Percentiles rank a stretch among this genome's conserved stretches.
These are phyloP conservation scores for Phlegmacium glaucopus DNA, from an alignment of 768 basidiomycete species.

Conservation along the genomic window DNA sequence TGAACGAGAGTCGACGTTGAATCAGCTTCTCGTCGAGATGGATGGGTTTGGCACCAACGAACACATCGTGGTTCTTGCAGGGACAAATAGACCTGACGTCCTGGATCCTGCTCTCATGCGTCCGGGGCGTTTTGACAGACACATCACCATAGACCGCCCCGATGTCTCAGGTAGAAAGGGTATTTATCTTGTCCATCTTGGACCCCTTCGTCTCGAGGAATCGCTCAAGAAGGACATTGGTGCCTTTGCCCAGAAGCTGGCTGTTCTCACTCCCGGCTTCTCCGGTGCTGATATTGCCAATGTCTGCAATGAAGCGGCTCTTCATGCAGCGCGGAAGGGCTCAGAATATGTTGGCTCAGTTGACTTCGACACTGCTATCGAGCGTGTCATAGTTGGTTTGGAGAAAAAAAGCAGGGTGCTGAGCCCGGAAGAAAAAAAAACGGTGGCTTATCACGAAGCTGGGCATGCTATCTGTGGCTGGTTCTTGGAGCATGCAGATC, in stretches of 20 bases:
- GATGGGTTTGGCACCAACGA: slow-evolving; percentile 98
- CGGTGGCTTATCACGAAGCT: slow-evolving; percentile 98
- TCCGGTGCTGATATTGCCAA: slow-evolving; percentile 99
- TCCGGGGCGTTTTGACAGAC: slow-evolving; percentile 96
- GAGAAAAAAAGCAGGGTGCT: slow-evolving; percentile 95
- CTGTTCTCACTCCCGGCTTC: slow-evolving; percentile 95
- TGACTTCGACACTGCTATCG: slow-evolving; percentile 97
- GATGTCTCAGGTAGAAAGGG: slow-evolving; percentile 92
- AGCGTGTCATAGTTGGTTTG: slow-evolving; percentile 94
- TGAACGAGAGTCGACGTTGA: slow-evolving; percentile 95
- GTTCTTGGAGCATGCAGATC: slow-evolving; percentile 98
- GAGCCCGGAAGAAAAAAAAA: slow-evolving; percentile 95
- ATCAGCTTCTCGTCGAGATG: slow-evolving; percentile 98
- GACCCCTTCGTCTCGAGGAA: slow-evolving; percentile 69
- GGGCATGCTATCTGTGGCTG: slow-evolving; percentile 98
- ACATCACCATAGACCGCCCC: slow-evolving; percentile 92
- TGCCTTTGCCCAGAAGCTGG: slow-evolving; percentile 84
- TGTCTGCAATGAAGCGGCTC: slow-evolving; percentile 96
- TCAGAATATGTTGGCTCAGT: slow-evolving; percentile 75
- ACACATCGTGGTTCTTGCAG: slow-evolving; percentile 93
- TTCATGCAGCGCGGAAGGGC: slow-evolving; percentile 86
- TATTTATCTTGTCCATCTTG: slow-evolving; percentile 91
- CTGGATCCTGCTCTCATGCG: slow-evolving; percentile 95
- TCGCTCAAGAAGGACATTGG: slow-evolving; percentile 46
- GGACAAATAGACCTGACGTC: slow-evolving; percentile 96